phyloP scores from a whole-genome alignment of 2,329 filamentous ascomycete species.

The Alternaria sp. region DNA sequence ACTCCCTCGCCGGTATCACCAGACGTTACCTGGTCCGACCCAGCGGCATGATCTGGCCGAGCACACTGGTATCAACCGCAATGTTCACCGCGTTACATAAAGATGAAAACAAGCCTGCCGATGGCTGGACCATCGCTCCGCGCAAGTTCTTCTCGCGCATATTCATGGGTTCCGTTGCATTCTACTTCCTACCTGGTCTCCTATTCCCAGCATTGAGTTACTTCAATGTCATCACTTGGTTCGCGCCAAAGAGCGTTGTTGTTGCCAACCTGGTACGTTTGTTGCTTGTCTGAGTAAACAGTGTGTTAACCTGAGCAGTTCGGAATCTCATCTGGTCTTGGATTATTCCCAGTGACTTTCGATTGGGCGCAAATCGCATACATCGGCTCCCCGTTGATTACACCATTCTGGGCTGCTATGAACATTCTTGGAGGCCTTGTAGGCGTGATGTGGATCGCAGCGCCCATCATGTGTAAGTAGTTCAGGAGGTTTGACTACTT shows the following conservation, averaged over 20 bases:
- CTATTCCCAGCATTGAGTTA: constrained; percentile 85
- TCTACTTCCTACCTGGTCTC: constrained; percentile 85
- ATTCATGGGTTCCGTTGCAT: constrained; percentile 73
- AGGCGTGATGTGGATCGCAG: constrained; percentile 83
- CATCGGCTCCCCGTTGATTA: constrained; percentile 82
- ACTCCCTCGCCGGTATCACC: constrained; percentile 83
- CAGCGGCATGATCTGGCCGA: constrained; percentile 90
- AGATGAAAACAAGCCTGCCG: constrained; percentile 79
- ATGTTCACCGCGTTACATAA: constrained; percentile 90
- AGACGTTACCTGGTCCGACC: constrained; percentile 82
- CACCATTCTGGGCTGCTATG: constrained; percentile 85
- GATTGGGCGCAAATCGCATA: constrained; percentile 91
- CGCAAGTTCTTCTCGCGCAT: constrained; percentile 85
- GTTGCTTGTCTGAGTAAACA: background rate
- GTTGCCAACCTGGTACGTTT: constrained; percentile 73
- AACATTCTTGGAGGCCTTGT: constrained; percentile 83
- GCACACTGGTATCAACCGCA: constrained; percentile 83
- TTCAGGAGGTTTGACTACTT: background rate
- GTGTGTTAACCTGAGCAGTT: constrained; percentile 57
- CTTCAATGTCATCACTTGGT: constrained; percentile 89
- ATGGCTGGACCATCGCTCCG: constrained; percentile 81
- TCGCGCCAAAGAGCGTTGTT: constrained; percentile 84
- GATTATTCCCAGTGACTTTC: constrained; percentile 84
- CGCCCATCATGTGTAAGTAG: constrained; percentile 70
- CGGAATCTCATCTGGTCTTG: constrained; percentile 82